Base-by-base conservation (phyloP, 2,329 filamentous ascomycete species). In the Diaporthe australafricana region DNA sequence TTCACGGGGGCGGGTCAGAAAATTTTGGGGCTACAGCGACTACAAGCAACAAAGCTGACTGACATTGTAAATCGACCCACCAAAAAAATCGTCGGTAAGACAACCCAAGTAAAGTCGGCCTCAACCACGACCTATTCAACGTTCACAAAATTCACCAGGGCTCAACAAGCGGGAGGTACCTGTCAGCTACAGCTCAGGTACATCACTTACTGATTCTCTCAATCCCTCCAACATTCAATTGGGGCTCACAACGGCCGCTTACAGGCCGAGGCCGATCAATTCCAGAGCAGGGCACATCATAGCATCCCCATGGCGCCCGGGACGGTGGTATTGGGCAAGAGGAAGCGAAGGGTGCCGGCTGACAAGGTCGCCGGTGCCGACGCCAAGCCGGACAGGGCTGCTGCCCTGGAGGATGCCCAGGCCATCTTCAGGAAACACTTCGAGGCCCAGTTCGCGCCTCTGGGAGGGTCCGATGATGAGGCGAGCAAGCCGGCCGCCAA, bases 371-470 rank as follows among this genome's bases (percentile, higher is more conserved):
- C 71, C n/a, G 27, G 48, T 17, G 53, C 25, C 20, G 63, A 38
- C 30, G 65, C 70, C n/a, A 55, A 71, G n/a, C 17, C 60, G 25
- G 62, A 70, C 27, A 40, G 55, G 35, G 65, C 73, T 6, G 75
- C 63, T 17, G 68, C 75, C 80, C 30, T 82, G 50, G 84, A 89
- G 75, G 87, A 91, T 72, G 87, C 93, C 16, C 90, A 94, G 76
- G 94, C 92, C 70, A 88, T 95, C 71, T 94, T 99, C 78, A 91
- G 91, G 71, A 90, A 90, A 76, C 93, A 96, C 79, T 98, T 98
- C 79, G 96, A 98, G 83, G 90, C 94, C 35, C 91, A 93, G 79
- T 98, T 98, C 84, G 89, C 91, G 79, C 94, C 96, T 11, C 81
- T 98, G 48, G 86, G 86, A 70, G 75, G 30, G 72, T 74, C 30